Evolutionary conservation across 1,284 basidiomycete genomes (phyloP).

Genomic region (Cystobasidium slooffiae): DNA sequence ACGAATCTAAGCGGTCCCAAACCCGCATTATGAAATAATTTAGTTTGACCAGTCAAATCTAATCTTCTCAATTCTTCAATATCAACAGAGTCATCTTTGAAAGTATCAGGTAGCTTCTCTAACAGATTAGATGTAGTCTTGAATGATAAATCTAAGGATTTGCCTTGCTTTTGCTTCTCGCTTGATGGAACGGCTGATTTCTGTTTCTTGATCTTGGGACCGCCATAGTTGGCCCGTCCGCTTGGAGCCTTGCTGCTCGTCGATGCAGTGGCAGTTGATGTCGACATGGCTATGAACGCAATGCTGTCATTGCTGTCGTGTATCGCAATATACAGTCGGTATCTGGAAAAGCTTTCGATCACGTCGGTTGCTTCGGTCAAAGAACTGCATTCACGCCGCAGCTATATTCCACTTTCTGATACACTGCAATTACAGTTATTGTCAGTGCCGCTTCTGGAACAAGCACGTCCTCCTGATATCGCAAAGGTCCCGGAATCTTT

Average conservation of each 20-base stretch:
- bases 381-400: too few species aligned
- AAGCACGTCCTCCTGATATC: too few species aligned
- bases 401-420: too few species aligned
- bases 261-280: neutral
- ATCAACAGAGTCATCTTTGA: constrained; percentile 2
- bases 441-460: too few species aligned
- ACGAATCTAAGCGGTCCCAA: constrained; percentile 35
- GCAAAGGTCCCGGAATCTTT: too few species aligned
- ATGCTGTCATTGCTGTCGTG: too few species aligned
- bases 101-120: constrained; percentile 20
- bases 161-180: constrained; percentile 31
- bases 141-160: constrained; percentile 31
- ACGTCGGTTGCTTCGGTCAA: too few species aligned
- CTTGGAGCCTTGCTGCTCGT: neutral
- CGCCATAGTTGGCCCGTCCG: constrained; percentile 6
- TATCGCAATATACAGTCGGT: too few species aligned
- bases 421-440: too few species aligned
- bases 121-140: constrained; percentile 8
- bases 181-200: constrained; percentile 22
- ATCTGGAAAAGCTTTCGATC: too few species aligned
- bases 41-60: constrained; percentile 23
- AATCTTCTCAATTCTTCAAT: constrained; percentile 28
- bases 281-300: neutral
- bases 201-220: constrained; percentile 28
- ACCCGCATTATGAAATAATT: constrained; percentile 7